Conservation (phyloP, 192 early-diverging fungal species). For the Irineochytrium annulatum region DNA sequence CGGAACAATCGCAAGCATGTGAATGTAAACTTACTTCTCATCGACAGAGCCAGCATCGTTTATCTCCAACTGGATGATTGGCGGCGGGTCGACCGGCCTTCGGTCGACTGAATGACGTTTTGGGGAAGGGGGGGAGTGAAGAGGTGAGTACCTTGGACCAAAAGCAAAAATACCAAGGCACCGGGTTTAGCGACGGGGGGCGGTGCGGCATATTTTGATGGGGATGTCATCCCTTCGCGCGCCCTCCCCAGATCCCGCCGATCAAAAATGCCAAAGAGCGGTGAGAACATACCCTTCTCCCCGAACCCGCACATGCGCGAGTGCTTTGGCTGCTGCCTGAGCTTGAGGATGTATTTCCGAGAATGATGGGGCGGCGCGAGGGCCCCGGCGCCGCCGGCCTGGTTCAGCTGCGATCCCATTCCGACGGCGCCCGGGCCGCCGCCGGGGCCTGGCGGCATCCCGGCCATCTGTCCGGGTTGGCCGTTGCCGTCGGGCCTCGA, state of each 20-base stretch:
- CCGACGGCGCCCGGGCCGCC: no score
- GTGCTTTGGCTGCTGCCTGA: constrained; percentile 85
- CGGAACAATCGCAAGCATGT: background rate
- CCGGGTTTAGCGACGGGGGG: background rate
- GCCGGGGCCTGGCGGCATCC: no score
- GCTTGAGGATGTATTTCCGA: constrained; percentile 43
- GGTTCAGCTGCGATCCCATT: no score
- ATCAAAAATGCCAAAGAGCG: constrained; percentile 3
- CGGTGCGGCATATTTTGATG: no score
- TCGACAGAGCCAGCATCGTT: constrained; percentile 7
- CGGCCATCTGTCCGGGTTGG: no score
- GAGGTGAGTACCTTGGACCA: no score
- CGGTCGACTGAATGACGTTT: constrained; percentile 53
- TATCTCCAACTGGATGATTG: constrained; percentile 53
- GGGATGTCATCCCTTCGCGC: no score
- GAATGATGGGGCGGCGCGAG: constrained; percentile 14
- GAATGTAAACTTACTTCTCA: background rate
- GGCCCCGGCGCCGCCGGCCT: no score
- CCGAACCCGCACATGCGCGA: constrained; percentile 90
- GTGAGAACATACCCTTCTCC: constrained; percentile 72
- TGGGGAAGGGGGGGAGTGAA: background rate
- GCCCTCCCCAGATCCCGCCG: background rate
- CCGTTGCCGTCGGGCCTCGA: no score
- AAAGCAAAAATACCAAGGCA: background rate
- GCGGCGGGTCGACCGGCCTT: constrained; percentile 76